Conservation (phyloP, 208 protist genomes). For the Trypanosoma boissoni region DNA sequence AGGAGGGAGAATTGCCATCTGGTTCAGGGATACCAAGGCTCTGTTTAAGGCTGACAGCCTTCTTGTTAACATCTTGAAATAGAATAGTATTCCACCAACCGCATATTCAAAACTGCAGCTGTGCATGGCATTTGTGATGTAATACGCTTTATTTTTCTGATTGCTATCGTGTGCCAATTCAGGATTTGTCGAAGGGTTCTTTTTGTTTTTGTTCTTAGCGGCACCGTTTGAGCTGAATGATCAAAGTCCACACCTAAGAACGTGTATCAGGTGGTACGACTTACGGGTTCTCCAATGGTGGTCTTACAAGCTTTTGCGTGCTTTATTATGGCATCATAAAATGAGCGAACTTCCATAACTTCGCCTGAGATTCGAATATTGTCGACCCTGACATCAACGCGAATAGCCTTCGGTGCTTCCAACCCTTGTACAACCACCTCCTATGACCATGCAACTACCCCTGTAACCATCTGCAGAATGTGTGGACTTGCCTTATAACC, state of each 20-base stretch:
- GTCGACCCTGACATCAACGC: slow-evolving; percentile 25
- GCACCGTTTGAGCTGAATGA: background rate
- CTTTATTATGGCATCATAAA: background rate
- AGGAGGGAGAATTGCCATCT: background rate
- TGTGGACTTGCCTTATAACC: slow-evolving; percentile 25
- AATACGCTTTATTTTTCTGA: background rate
- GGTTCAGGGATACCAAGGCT: background rate
- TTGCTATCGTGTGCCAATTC: background rate
- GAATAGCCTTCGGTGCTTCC: background rate
- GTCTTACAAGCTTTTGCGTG: background rate
- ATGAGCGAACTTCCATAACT: background rate
- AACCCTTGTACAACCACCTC: slow-evolving; percentile 2
- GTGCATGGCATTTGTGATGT: background rate
- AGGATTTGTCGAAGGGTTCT: background rate
- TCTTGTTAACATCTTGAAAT: too few relatives aligned
- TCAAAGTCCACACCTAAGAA: background rate
- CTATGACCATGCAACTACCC: slow-evolving; percentile 14
- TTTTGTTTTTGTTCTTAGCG: background rate
- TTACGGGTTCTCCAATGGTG: background rate
- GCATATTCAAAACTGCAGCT: background rate
- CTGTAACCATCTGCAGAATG: slow-evolving; percentile 24
- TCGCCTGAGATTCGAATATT: slow-evolving; percentile 28
- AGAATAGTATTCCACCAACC: background rate
- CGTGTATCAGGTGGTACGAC: background rate
- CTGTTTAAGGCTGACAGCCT: background rate